These are phyloP conservation scores for Penicillium frequentans DNA, from an alignment of 2,329 filamentous ascomycete species.

Conservation along the genomic window DNA sequence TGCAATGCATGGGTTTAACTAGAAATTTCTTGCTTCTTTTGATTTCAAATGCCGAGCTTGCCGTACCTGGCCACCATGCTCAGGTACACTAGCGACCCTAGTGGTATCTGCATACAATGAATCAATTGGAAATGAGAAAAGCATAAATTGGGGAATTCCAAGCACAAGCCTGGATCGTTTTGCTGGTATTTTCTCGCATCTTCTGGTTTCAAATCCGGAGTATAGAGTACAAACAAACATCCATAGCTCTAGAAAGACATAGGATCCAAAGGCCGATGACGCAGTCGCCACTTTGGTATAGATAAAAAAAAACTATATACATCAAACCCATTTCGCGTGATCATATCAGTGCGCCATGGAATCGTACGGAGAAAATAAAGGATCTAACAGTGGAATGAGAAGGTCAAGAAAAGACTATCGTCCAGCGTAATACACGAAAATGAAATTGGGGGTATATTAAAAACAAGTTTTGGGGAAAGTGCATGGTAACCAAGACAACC, in stretches of 20 bases:
- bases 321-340: background rate
- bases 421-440: background rate
- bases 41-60: background rate
- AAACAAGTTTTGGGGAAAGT: background rate
- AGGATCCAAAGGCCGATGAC: background rate
- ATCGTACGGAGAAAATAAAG: background rate
- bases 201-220: conserved; percentile 1
- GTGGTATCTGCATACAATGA: no score
- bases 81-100: no score
- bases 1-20: background rate
- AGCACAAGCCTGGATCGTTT: background rate
- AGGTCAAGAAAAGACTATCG: background rate
- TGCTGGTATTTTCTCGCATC: background rate
- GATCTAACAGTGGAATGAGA: background rate
- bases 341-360: background rate
- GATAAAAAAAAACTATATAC: background rate
- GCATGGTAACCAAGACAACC: background rate
- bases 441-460: background rate
- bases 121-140: no score
- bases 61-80: no score
- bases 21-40: background rate
- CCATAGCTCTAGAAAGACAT: background rate
- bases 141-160: no score
- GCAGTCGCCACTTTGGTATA: background rate
- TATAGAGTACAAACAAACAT: background rate